Evolutionary conservation across 1,284 basidiomycete genomes (phyloP).

Genomic region (Ganoderma resinaceum): DNA sequence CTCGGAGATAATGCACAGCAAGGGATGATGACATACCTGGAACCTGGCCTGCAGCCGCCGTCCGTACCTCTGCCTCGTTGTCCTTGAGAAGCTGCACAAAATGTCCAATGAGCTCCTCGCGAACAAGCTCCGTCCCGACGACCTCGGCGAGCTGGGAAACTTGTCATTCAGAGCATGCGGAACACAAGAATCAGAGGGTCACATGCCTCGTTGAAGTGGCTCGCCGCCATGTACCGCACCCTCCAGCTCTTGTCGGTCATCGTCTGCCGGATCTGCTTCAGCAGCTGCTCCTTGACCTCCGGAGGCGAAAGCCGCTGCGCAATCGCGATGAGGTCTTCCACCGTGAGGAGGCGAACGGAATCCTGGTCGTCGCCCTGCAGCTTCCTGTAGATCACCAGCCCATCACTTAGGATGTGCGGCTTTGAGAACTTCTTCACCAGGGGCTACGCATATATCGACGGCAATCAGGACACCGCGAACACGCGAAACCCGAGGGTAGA

Average conservation of each 20-base stretch:
- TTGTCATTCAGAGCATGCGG: slow-evolving; percentile 4
- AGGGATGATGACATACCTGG: slow-evolving; percentile 69
- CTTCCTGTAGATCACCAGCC: slow-evolving; percentile 93
- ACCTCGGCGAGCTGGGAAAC: slow-evolving; percentile 84
- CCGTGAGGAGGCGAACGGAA: slow-evolving; percentile 95
- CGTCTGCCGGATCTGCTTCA: slow-evolving; percentile 88
- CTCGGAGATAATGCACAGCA: neutral
- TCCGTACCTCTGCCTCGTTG: slow-evolving; percentile 98
- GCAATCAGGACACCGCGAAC: slow-evolving; percentile 20
- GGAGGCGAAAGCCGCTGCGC: slow-evolving; percentile 84
- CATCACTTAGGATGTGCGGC: slow-evolving; percentile 86
- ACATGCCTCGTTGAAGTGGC: slow-evolving; percentile 92
- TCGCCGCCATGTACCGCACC: slow-evolving; percentile 99
- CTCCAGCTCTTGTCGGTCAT: slow-evolving; percentile 98
- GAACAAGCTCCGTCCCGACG: slow-evolving; percentile 89
- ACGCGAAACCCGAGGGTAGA: slow-evolving; percentile 7
- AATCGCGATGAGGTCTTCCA: slow-evolving; percentile 95
- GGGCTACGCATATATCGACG: slow-evolving; percentile 53
- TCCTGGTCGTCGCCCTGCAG: slow-evolving; percentile 98
- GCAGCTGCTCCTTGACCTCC: slow-evolving; percentile 91
- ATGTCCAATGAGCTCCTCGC: slow-evolving; percentile 93
- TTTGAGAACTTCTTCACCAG: slow-evolving; percentile 82
- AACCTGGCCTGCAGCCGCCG: slow-evolving; percentile 95
- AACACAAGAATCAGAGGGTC: neutral
- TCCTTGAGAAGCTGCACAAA: slow-evolving; percentile 97